A percentile compares a stretch with the other conserved stretches of the same genome.
phyloP scores from a whole-genome alignment of 768 basidiomycete genomes.

The Tylopilus plumbeoviolaceoides region DNA sequence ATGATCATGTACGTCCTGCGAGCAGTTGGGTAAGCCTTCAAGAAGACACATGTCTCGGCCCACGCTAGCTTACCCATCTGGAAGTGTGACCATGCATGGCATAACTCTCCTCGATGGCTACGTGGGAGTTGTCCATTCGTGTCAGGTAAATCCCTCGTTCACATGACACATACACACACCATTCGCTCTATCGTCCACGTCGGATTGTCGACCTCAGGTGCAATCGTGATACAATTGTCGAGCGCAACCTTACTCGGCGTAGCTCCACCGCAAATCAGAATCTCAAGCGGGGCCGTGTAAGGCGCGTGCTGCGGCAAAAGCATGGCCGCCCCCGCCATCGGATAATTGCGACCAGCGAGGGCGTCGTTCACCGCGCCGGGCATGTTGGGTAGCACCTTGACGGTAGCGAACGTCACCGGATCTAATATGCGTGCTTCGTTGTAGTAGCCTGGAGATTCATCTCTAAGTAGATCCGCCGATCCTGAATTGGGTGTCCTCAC shows the following conservation, averaged over 20 bases:
- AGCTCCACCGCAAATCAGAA: slow-evolving; percentile 77
- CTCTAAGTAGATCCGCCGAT: background rate
- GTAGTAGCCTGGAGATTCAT: slow-evolving; percentile 52
- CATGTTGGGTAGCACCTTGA: slow-evolving; percentile 60
- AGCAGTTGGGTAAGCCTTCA: too few species aligned
- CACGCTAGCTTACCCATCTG: too few species aligned
- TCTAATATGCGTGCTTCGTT: slow-evolving; percentile 79
- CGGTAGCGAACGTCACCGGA: slow-evolving; percentile 59
- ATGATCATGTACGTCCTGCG: too few species aligned
- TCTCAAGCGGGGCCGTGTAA: slow-evolving; percentile 63
- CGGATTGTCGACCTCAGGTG: slow-evolving; percentile 58
- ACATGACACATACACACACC: slow-evolving; percentile 40
- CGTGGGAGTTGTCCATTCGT: too few species aligned
- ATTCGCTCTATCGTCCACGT: slow-evolving; percentile 76
- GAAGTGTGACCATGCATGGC: too few species aligned
- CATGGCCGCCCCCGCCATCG: slow-evolving; percentile 67
- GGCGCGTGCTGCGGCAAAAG: slow-evolving; percentile 68
- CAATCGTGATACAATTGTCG: slow-evolving; percentile 69
- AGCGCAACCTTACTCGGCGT: slow-evolving; percentile 45
- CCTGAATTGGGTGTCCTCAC: slow-evolving; percentile 34
- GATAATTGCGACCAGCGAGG: slow-evolving; percentile 73
- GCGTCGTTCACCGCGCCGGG: slow-evolving; percentile 72
- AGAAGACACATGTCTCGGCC: too few species aligned
- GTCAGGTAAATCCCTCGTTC: background rate
- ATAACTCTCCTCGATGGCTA: too few species aligned